These are phyloP conservation scores for Porcisia deanei DNA, from an alignment of 208 protist genomes.

Conservation along the genomic window DNA sequence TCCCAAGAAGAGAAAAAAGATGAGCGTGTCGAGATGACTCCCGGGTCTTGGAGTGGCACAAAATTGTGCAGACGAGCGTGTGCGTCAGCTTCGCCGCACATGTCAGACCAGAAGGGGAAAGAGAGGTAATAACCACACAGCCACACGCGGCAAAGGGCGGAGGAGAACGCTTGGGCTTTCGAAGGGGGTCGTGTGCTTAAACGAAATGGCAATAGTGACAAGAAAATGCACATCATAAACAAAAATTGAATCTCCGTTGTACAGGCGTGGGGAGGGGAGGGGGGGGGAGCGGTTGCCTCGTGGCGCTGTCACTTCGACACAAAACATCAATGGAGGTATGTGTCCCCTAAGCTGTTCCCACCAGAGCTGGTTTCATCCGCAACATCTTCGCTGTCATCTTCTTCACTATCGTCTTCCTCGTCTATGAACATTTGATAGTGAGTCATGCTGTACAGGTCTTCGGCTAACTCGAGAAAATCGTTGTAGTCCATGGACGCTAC, in stretches of 20 bases:
- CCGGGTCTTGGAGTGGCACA: too few species aligned
- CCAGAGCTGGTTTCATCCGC: neutral
- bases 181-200: neutral
- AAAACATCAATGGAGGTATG: neutral
- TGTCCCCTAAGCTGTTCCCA: neutral
- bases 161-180: neutral
- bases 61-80: too few species aligned
- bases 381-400: neutral
- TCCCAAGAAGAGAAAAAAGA: too few species aligned
- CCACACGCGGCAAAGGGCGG: neutral
- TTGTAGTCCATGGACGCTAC: slow-evolving; percentile 70
- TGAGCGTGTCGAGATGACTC: too few species aligned
- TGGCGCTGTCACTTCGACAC: neutral
- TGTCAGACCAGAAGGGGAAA: neutral
- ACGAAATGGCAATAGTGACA: neutral
- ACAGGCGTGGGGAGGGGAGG: neutral
- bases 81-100: too few species aligned
- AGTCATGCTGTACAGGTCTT: slow-evolving; percentile 55
- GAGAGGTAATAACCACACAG: neutral
- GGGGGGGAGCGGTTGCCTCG: neutral
- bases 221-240: neutral
- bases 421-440: slow-evolving; percentile 25
- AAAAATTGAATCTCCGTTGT: neutral
- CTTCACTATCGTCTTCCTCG: slow-evolving; percentile 13
- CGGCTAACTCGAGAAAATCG: slow-evolving; percentile 66